Evolutionary conservation across 2,329 filamentous ascomycete genomes (phyloP), one percentile per base, ranked within the genome.

Genomic region (Nigrograna mackinnonii): DNA sequence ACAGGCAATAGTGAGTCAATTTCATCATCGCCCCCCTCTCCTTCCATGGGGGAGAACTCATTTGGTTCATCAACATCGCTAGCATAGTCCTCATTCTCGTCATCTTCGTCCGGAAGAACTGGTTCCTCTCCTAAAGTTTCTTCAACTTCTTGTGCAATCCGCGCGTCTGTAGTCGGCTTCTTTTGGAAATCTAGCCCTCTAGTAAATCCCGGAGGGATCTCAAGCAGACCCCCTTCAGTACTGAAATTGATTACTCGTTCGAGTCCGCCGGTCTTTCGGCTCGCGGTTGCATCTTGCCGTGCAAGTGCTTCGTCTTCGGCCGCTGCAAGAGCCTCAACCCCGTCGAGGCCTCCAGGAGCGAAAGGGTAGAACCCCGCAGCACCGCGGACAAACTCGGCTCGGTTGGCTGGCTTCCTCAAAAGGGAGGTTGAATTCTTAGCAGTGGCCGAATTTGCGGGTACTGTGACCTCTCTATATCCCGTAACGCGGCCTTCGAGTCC

Each of bases 381-480:
- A 12, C 94, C 94, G 47, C 92, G 82, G 11, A 97, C 91, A 68
- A 97, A 96, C 37, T 97, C 91, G 21, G 89, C 89, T 49, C 89
- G 82, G 43, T 84, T 85, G 12, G 89, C 92, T 3, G 92, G 92
- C 62, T 95, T 95, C 34, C 94, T 82, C 13, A 88, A 75, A 30
- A 96, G 77, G 4, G 91, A 96, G 0, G 91, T 97, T 3, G 91
- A 96, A 62, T 95, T 96, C 72, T 96, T 99, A 35, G 91, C 92
- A 13, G 89, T 96, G 13, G 88, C 89, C 58, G 87, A 95, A 58
- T 85, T 88, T 22, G 89, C 89, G 4, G 92, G 90, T 6, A 97
- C 84, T 1, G 94, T 96, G 37, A 97, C 89, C 66, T 96, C 94
- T 62, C 86, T 87, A 69, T 99, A 97, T 37, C 91, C 91, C 6